These are phyloP conservation scores for Spatholobus suberectus DNA, from an alignment of 306 rosid species.

Conservation along the genomic window DNA sequence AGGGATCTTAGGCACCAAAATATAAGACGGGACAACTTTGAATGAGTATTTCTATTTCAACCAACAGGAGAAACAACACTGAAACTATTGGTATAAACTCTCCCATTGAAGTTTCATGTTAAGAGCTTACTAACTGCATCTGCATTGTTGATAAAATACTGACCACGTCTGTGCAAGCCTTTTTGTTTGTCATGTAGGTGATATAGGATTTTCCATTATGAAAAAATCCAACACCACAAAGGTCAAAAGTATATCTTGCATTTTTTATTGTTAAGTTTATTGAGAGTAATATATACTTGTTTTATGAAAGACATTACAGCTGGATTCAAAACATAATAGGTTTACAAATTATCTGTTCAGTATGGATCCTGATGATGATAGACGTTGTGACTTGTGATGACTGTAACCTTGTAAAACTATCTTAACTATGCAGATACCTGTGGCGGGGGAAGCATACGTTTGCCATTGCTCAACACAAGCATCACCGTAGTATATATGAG, in stretches of 20 bases:
- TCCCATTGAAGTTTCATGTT: neutral
- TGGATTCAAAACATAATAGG: constrained; percentile 13
- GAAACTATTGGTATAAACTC: neutral
- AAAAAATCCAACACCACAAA: neutral
- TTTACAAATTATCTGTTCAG: neutral
- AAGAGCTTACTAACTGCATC: constrained; percentile 9
- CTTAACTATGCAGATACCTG: constrained; percentile 67
- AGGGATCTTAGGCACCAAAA: neutral
- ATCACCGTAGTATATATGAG: constrained; percentile 85
- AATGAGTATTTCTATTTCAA: constrained; percentile 1
- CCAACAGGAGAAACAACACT: neutral
- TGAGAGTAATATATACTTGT: neutral
- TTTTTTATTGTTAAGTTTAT: neutral
- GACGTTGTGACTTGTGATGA: constrained; percentile 23
- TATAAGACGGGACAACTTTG: neutral
- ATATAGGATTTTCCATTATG: neutral
- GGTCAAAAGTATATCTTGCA: neutral
- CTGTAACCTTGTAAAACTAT: neutral
- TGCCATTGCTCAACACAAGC: constrained; percentile 99
- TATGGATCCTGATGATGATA: constrained; percentile 20
- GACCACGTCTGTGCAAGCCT: neutral
- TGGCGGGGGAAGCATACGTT: constrained; percentile 92
- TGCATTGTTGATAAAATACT: constrained; percentile 1
- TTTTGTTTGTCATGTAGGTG: neutral
- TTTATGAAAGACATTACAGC: neutral